phyloP scores from a whole-genome alignment of 2,329 filamentous ascomycete species.

The Aspergillus ustus region DNA sequence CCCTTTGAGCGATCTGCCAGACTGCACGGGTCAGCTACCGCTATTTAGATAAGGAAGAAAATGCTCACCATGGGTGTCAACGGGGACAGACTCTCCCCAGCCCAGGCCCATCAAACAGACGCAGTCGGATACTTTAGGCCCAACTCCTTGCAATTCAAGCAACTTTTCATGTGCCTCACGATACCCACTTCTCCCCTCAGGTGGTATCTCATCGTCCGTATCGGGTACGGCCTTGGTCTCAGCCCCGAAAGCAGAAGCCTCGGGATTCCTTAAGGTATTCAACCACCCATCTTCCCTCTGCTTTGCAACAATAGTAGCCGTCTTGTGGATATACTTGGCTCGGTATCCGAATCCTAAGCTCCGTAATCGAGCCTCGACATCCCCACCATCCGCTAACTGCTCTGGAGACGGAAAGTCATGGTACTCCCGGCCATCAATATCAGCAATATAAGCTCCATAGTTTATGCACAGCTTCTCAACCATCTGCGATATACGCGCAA shows the following conservation, averaged over 20 bases:
- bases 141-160: slow-evolving; percentile 81
- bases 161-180: slow-evolving; percentile 79
- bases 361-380: slow-evolving; percentile 80
- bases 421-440: slow-evolving; percentile 71
- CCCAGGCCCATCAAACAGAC: slow-evolving; percentile 95
- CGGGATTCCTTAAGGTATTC: slow-evolving; percentile 75
- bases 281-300: slow-evolving; percentile 77
- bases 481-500: slow-evolving; percentile 93
- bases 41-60: slow-evolving; percentile 13
- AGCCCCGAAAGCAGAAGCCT: slow-evolving; percentile 64
- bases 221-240: slow-evolving; percentile 41
- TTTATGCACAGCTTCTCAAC: slow-evolving; percentile 86
- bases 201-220: slow-evolving; percentile 53
- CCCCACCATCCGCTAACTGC: slow-evolving; percentile 66
- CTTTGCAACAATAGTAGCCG: slow-evolving; percentile 73
- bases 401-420: slow-evolving; percentile 85
- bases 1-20: slow-evolving; percentile 95
- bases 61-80: slow-evolving; percentile 79
- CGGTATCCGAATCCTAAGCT: slow-evolving; percentile 91
- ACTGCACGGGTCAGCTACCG: slow-evolving; percentile 55
- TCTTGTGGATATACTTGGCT: slow-evolving; percentile 88
- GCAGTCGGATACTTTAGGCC: slow-evolving; percentile 96
- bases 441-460: slow-evolving; percentile 78
- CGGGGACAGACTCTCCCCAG: slow-evolving; percentile 92
- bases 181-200: slow-evolving; percentile 68